Conservation (phyloP, 2,329 filamentous ascomycete species). For the Acephala macrosclerotiorum region DNA sequence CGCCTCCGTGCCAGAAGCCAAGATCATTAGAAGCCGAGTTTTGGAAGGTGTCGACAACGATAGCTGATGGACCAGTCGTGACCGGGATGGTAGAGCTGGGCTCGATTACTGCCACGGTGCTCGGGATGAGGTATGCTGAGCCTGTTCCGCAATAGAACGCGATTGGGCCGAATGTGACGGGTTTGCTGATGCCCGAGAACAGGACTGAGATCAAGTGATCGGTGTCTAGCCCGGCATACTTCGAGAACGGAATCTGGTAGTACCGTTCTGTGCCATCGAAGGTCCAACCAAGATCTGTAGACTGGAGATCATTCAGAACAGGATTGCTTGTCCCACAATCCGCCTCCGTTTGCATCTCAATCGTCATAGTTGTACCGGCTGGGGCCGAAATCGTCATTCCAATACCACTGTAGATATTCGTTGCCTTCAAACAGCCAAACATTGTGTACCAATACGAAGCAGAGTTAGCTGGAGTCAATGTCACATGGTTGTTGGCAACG, state of each 20-base stretch:
- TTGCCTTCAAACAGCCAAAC: slow-evolving; percentile 59
- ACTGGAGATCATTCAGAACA: slow-evolving; percentile 40
- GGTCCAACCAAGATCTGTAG: slow-evolving; percentile 61
- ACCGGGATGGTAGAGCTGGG: slow-evolving; percentile 58
- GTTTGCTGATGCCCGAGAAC: slow-evolving; percentile 53
- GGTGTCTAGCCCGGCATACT: slow-evolving; percentile 57
- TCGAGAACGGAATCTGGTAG: slow-evolving; percentile 64
- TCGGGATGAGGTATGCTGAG: slow-evolving; percentile 56
- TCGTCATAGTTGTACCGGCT: slow-evolving; percentile 56
- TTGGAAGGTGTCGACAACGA: slow-evolving; percentile 69
- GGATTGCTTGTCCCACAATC: slow-evolving; percentile 48
- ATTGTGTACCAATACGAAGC: slow-evolving; percentile 66
- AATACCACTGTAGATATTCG: slow-evolving; percentile 60
- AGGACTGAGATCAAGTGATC: slow-evolving; percentile 60
- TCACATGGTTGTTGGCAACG: slow-evolving; percentile 59
- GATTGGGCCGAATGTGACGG: slow-evolving; percentile 62
- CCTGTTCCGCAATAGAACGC: slow-evolving; percentile 64
- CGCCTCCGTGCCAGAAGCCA: slow-evolving; percentile 71
- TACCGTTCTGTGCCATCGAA: slow-evolving; percentile 66
- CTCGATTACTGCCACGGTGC: slow-evolving; percentile 48
- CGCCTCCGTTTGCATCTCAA: slow-evolving; percentile 58
- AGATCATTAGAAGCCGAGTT: slow-evolving; percentile 62
- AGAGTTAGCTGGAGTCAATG: slow-evolving; percentile 56
- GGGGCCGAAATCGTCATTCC: slow-evolving; percentile 62
- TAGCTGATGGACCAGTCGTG: slow-evolving; percentile 54